Percentiles rank a stretch among this genome's conserved stretches.
phyloP scores from a whole-genome alignment of 768 basidiomycete species.

The Lactarius sp. region DNA sequence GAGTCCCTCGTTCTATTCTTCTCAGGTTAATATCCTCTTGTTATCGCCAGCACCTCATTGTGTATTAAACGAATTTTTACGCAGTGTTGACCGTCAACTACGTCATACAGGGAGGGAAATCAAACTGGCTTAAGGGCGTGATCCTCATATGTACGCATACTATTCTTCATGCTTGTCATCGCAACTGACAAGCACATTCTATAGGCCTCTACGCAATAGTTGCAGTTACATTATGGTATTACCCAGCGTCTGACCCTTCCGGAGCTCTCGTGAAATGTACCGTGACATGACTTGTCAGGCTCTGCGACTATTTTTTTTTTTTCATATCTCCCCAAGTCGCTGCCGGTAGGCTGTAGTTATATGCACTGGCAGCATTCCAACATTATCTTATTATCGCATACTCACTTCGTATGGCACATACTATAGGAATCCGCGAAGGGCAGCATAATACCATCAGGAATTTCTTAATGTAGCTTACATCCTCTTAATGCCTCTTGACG shows the following conservation, averaged over 20 bases:
- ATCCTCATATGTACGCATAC: conserved; percentile 57
- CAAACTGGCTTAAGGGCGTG: conserved; percentile 80
- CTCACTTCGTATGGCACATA: too few relatives aligned
- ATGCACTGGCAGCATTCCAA: too few relatives aligned
- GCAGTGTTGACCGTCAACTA: conserved; percentile 77
- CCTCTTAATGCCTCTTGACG: too few relatives aligned
- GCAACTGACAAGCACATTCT: neutral
- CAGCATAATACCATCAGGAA: too few relatives aligned
- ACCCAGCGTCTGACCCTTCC: conserved; percentile 32
- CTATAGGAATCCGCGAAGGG: too few relatives aligned
- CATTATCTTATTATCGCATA: too few relatives aligned
- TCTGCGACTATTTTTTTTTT: too few relatives aligned
- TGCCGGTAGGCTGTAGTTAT: too few relatives aligned
- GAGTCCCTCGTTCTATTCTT: conserved; percentile 66
- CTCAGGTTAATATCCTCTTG: conserved; percentile 33
- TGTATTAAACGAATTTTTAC: neutral
- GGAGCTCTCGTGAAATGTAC: too few relatives aligned
- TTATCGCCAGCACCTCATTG: neutral
- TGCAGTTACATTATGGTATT: conserved; percentile 65
- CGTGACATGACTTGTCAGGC: too few relatives aligned
- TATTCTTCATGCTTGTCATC: neutral
- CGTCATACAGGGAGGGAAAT: conserved; percentile 74
- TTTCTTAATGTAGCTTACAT: too few relatives aligned
- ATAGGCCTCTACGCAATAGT: conserved; percentile 67
- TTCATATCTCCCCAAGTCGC: too few relatives aligned